Conservation (phyloP, 192 early-diverging fungal species). For the Backusella australiensis region DNA sequence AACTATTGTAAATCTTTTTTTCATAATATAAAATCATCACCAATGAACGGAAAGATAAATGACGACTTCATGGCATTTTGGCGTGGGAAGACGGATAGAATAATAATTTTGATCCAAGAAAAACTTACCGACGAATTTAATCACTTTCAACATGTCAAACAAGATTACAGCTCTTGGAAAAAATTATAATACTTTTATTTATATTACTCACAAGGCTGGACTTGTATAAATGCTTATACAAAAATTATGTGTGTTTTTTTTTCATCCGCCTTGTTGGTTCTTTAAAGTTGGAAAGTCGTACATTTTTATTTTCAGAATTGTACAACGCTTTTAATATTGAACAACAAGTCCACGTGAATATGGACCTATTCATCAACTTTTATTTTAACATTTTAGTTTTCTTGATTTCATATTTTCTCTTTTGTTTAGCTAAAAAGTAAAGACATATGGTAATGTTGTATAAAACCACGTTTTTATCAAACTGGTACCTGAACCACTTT, state of each 20-base stretch:
- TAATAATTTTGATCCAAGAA: background rate
- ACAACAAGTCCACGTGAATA: background rate
- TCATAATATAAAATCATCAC: background rate
- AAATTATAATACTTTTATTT: background rate
- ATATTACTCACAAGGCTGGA: background rate
- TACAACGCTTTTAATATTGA: background rate
- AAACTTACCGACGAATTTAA: background rate
- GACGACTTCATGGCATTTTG: slow-evolving; percentile 1
- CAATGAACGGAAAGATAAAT: slow-evolving; percentile 8
- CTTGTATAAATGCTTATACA: background rate
- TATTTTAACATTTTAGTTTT: background rate
- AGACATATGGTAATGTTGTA: background rate
- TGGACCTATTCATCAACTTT: background rate
- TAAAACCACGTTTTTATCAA: background rate
- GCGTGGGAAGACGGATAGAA: background rate
- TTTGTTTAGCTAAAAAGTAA: background rate
- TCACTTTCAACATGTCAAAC: background rate
- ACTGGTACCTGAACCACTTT: background rate
- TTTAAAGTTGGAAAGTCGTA: background rate
- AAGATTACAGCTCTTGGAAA: background rate
- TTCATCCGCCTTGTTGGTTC: background rate
- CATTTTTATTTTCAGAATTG: slow-evolving; percentile 2
- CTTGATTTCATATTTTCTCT: background rate
- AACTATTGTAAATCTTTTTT: background rate
- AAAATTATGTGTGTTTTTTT: background rate